Conservation (phyloP, 2,329 filamentous ascomycete genomes). For the Cordyceps farinosa region DNA sequence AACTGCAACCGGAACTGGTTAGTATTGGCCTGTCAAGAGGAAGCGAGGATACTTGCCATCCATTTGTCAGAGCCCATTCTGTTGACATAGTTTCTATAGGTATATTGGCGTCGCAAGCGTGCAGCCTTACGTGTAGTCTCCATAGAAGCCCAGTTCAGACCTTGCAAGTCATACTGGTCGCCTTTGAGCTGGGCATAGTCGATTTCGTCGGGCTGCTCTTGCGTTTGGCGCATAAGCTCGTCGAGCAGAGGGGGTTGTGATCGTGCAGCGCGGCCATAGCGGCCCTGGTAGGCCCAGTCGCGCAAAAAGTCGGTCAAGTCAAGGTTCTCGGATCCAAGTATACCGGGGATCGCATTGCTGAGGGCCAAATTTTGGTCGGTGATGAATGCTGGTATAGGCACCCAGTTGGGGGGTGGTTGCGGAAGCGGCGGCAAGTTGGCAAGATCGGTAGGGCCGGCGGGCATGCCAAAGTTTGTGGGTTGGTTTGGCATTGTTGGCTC, state of each 20-base stretch:
- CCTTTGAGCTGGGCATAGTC: slow-evolving; percentile 49
- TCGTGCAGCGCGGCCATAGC: slow-evolving; percentile 24
- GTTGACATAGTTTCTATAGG: slow-evolving; percentile 59
- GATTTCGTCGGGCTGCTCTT: slow-evolving; percentile 23
- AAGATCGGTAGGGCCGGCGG: slow-evolving; percentile 12
- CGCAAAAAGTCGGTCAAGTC: slow-evolving; percentile 48
- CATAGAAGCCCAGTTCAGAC: slow-evolving; percentile 54
- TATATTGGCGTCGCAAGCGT: slow-evolving; percentile 42
- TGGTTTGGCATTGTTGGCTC: background rate
- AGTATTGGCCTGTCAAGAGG: background rate
- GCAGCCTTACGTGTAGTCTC: slow-evolving; percentile 49
- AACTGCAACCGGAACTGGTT: background rate
- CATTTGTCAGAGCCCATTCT: slow-evolving; percentile 43
- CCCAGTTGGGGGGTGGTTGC: slow-evolving; percentile 23
- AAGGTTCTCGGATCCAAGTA: slow-evolving; percentile 48
- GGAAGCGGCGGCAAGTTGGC: slow-evolving; percentile 18
- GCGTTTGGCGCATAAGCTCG: slow-evolving; percentile 32
- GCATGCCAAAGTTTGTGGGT: background rate
- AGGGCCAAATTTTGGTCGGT: slow-evolving; percentile 16
- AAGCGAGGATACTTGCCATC: slow-evolving; percentile 40
- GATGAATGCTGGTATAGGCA: slow-evolving; percentile 29
- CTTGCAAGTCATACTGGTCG: slow-evolving; percentile 56
- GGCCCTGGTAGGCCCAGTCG: slow-evolving; percentile 42
- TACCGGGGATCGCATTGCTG: slow-evolving; percentile 34
- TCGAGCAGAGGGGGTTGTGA: slow-evolving; percentile 27